A percentile compares a stretch with the other conserved stretches of the same genome.
Evolutionary conservation across 345 rosid species (phyloP).

Genomic region (Rhizophora apiculata): DNA sequence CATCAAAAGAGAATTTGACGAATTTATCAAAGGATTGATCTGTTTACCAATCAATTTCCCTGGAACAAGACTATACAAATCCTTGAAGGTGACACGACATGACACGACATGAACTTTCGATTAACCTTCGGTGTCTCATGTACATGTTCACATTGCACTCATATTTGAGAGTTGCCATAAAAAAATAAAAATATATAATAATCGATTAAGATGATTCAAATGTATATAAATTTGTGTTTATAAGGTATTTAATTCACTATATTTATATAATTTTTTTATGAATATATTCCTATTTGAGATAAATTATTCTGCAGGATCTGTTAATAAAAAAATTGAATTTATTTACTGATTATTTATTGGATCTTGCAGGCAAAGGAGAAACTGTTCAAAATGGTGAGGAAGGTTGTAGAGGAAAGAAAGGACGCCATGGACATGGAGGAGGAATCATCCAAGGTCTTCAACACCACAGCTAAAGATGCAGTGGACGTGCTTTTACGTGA

Average conservation of each 20-base stretch:
- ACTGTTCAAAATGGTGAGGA: constrained; percentile 55
- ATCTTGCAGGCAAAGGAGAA: constrained; percentile 72
- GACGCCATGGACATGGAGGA: constrained; percentile 23
- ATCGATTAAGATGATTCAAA: neutral
- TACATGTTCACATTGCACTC: too few species aligned
- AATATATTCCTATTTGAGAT: too few species aligned
- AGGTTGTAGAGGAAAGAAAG: constrained; percentile 62
- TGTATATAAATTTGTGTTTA: neutral
- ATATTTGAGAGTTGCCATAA: too few species aligned
- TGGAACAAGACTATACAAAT: constrained; percentile 76
- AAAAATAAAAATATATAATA: too few species aligned
- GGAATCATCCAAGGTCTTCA: neutral
- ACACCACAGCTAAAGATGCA: constrained; percentile 36
- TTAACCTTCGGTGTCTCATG: too few species aligned
- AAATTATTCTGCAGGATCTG: too few species aligned
- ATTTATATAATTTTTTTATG: too few species aligned
- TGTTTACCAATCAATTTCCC: constrained; percentile 89
- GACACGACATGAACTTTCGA: neutral
- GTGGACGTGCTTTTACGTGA: constrained; percentile 66
- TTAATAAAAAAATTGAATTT: neutral
- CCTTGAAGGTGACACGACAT: constrained; percentile 55
- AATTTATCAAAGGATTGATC: constrained; percentile 84
- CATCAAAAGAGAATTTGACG: constrained; percentile 68
- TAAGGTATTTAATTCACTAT: too few species aligned
- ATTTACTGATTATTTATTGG: neutral